Conservation (phyloP, 1,139 yeast genomes). For the Scheffersomyces segobiensis region DNA sequence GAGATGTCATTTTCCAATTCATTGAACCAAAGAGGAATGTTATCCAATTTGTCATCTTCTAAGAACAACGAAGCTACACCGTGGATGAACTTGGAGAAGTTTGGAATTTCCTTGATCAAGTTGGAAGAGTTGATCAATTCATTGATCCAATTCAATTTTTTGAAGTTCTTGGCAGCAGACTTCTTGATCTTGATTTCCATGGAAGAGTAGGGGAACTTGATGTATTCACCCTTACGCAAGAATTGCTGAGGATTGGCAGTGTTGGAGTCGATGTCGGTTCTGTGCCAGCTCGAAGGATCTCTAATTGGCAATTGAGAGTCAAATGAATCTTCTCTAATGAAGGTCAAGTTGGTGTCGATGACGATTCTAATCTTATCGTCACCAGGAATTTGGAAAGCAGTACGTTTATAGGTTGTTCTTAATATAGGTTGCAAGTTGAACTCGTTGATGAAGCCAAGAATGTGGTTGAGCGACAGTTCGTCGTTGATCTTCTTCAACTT, state of each 20-base stretch:
- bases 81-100: conserved; percentile 85
- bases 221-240: conserved; percentile 81
- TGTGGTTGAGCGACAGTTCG: conserved; percentile 54
- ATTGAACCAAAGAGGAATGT: conserved; percentile 92
- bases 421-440: conserved; percentile 78
- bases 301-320: conserved; percentile 85
- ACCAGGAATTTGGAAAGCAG: conserved; percentile 98
- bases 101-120: conserved; percentile 86
- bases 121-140: conserved; percentile 77
- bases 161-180: conserved; percentile 40
- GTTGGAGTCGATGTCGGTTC: conserved; percentile 83
- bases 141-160: conserved; percentile 73
- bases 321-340: conserved; percentile 88
- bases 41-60: conserved; percentile 88
- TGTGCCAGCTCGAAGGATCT: conserved; percentile 88
- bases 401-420: conserved; percentile 84
- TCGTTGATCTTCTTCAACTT: conserved; percentile 21
- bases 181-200: conserved; percentile 83
- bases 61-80: conserved; percentile 86
- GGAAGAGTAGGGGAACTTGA: conserved; percentile 86
- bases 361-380: conserved; percentile 88
- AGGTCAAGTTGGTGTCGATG: conserved; percentile 83
- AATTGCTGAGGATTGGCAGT: conserved; percentile 67
- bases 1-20: conserved; percentile 63
- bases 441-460: conserved; percentile 64